Evolutionary conservation across 768 basidiomycete genomes (phyloP).

Genomic region (Leucocoprinus sp.): DNA sequence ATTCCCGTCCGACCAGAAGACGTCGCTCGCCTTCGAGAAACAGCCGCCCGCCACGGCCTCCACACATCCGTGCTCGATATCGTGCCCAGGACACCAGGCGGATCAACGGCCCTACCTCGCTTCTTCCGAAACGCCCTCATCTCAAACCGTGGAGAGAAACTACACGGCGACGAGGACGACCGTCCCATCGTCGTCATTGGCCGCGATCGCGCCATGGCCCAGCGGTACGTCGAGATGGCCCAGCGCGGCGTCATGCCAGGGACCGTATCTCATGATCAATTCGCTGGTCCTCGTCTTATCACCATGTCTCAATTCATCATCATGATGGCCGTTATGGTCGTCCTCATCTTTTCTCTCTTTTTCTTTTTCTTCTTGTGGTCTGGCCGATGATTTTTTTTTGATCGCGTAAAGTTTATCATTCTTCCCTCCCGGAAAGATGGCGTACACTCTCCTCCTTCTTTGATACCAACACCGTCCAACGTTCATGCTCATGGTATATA

Average conservation of each 20-base stretch:
- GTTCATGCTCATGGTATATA: background rate
- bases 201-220: background rate
- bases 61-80: conserved; percentile 6
- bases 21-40: conserved; percentile 8
- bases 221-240: conserved; percentile 7
- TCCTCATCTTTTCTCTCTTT: background rate
- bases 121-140: background rate
- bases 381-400: background rate
- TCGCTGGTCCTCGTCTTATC: conserved; percentile 1
- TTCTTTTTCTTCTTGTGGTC: background rate
- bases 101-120: background rate
- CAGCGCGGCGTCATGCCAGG: conserved; percentile 10
- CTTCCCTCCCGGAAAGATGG: background rate
- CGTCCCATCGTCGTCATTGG: conserved; percentile 6
- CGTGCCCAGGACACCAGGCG: background rate
- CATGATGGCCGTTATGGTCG: background rate
- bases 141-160: too few relatives aligned
- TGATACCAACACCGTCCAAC: background rate
- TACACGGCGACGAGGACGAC: too few relatives aligned
- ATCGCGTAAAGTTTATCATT: background rate
- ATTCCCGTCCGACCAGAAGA: conserved; percentile 7
- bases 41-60: conserved; percentile 6
- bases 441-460: too few relatives aligned
- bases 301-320: conserved; percentile 6
- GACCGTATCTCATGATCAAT: background rate